A percentile compares a stretch with the other conserved stretches of the same genome.
Conservation (phyloP, 441 rosid genomes). For the Metrosideros polymorpha region DNA sequence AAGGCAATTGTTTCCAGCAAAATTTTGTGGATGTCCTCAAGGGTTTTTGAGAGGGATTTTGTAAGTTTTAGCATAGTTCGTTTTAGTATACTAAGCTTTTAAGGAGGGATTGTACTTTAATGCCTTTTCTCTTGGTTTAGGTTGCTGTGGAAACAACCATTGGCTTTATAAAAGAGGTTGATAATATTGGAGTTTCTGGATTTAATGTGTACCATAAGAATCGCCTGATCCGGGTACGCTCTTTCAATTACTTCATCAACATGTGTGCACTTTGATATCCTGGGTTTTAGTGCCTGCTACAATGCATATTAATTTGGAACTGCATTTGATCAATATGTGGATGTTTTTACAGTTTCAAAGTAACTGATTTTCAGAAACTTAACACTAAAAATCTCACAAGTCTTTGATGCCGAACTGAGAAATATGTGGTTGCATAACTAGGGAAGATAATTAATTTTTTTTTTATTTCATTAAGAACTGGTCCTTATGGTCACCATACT, state of each 20-base stretch:
- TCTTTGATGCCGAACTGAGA: not conserved
- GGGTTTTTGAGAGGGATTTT: not conserved
- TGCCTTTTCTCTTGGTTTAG: conserved; percentile 25
- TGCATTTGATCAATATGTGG: not conserved
- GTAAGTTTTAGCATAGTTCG: not conserved
- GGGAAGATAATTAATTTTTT: not conserved
- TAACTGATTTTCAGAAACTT: not conserved
- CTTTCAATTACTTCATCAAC: not conserved
- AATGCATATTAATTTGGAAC: not conserved
- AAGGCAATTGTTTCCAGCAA: not conserved
- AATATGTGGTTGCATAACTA: not conserved
- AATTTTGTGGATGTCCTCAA: not conserved
- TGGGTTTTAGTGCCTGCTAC: not conserved
- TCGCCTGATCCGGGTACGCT: conserved; percentile 82
- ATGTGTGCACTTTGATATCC: not conserved
- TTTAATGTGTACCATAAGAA: conserved; percentile 89
- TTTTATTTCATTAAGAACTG: not conserved
- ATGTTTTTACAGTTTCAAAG: not conserved
- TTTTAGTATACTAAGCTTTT: not conserved
- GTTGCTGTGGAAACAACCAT: conserved; percentile 53
- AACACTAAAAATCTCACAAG: not conserved
- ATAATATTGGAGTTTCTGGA: conserved; percentile 44
- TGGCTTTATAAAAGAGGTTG: conserved; percentile 86
- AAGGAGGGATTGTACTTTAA: not conserved
- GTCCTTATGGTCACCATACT: not conserved